Percentiles rank a stretch among this genome's conserved stretches.
phyloP scores from a whole-genome alignment of 2,329 filamentous ascomycete genomes.

The Hymenoscyphus scutula region DNA sequence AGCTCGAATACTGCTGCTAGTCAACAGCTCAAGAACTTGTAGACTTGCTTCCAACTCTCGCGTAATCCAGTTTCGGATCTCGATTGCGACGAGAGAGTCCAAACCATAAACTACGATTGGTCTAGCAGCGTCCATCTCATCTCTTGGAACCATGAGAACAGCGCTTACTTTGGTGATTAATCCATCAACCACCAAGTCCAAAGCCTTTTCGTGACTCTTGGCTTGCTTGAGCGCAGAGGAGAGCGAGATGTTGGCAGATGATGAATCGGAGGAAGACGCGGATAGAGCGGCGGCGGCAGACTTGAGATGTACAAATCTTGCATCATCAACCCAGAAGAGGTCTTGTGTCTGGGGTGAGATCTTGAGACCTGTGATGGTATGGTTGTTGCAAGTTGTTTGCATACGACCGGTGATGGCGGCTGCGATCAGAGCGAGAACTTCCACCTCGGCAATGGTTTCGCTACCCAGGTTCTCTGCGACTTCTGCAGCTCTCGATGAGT shows the following conservation, averaged over 20 bases:
- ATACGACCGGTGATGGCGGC: slow-evolving; percentile 30
- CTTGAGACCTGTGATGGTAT: slow-evolving; percentile 28
- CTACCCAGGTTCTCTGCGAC: slow-evolving; percentile 20
- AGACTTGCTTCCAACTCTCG: slow-evolving; percentile 25
- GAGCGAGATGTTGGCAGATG: slow-evolving; percentile 17
- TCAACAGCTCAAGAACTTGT: slow-evolving; percentile 32
- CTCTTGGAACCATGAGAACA: slow-evolving; percentile 46
- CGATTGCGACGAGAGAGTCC: slow-evolving; percentile 28
- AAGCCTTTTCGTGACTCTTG: slow-evolving; percentile 21
- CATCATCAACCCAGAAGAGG: slow-evolving; percentile 34
- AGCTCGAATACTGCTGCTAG: slow-evolving; percentile 27
- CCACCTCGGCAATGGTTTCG: slow-evolving; percentile 22
- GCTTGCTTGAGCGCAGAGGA: slow-evolving; percentile 15
- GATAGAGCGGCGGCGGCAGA: slow-evolving; percentile 9
- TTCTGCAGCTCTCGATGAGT: slow-evolving; percentile 17
- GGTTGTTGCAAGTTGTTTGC: slow-evolving; percentile 18
- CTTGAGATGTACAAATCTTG: slow-evolving; percentile 21
- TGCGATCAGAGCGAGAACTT: slow-evolving; percentile 30
- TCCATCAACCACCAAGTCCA: slow-evolving; percentile 39
- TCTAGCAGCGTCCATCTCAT: slow-evolving; percentile 46
- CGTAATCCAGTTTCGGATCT: slow-evolving; percentile 42
- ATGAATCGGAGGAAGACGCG: slow-evolving; percentile 1
- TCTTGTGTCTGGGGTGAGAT: slow-evolving; percentile 17
- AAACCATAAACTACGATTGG: slow-evolving; percentile 35
- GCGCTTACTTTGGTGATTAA: slow-evolving; percentile 45